These are phyloP conservation scores for Alternaria gaisen DNA, from an alignment of 2,329 filamentous ascomycete genomes.

Conservation along the genomic window DNA sequence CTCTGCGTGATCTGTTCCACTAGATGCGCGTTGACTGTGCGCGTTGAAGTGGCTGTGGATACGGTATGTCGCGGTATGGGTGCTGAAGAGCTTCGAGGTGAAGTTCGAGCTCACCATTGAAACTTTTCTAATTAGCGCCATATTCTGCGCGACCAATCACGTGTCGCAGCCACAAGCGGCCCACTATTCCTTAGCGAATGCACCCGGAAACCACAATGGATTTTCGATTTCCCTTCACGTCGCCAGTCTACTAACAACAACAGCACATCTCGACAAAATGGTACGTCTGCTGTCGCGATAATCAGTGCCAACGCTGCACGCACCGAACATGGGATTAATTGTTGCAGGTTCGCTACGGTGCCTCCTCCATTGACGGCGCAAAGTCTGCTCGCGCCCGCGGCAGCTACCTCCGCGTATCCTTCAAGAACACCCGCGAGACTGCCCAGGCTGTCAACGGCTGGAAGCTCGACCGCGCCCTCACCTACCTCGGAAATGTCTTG, in stretches of 20 bases:
- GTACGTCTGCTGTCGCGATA: slow-evolving; percentile 41
- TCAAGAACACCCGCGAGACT: slow-evolving; percentile 99
- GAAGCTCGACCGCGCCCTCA: slow-evolving; percentile 93
- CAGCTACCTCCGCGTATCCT: slow-evolving; percentile 98
- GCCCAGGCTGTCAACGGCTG: slow-evolving; percentile 99
- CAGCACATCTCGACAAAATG: slow-evolving; percentile 55
- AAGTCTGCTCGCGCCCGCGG: slow-evolving; percentile 94
- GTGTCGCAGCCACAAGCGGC: slow-evolving; percentile 11
- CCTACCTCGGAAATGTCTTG: slow-evolving; percentile 98
- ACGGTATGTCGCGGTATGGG: slow-evolving; percentile 21
- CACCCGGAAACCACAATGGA: slow-evolving; percentile 39
- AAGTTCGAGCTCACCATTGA: slow-evolving; percentile 27
- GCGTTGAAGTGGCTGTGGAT: slow-evolving; percentile 21
- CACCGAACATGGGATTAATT: slow-evolving; percentile 38
- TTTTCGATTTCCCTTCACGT: slow-evolving; percentile 26
- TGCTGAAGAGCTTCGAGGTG: slow-evolving; percentile 25
- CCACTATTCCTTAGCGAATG: slow-evolving; percentile 32
- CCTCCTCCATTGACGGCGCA: slow-evolving; percentile 50
- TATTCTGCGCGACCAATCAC: slow-evolving; percentile 11
- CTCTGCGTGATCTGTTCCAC: slow-evolving; percentile 3
- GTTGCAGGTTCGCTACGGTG: slow-evolving; percentile 51
- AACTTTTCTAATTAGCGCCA: slow-evolving; percentile 20
- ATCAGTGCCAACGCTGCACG: slow-evolving; percentile 8
- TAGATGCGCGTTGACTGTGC: slow-evolving; percentile 23
- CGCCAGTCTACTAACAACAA: slow-evolving; percentile 43